phyloP scores from a whole-genome alignment of 2,329 filamentous ascomycete genomes.

The Mycosphaerella arachidis region DNA sequence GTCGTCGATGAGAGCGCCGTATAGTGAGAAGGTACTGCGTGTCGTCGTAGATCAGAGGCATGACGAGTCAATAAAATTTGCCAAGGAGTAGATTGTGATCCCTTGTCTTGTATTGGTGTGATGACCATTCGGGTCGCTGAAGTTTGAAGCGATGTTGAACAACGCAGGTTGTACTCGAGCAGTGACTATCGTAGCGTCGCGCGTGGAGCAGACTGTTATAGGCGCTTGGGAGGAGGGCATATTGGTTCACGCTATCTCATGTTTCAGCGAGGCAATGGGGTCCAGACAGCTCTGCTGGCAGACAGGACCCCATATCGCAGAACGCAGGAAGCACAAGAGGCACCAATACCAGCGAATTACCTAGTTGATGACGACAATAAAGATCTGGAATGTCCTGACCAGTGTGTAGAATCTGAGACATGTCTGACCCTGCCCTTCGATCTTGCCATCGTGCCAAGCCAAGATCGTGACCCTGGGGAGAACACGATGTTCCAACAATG shows the following conservation, averaged over 20 bases:
- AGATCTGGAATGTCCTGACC: not conserved
- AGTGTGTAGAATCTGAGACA: not conserved
- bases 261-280: not conserved
- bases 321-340: not conserved
- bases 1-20: not conserved
- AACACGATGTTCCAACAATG: too few relatives aligned
- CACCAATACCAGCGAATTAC: not conserved
- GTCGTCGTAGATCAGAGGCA: not conserved
- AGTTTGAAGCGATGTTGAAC: not conserved
- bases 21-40: not conserved
- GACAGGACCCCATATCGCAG: not conserved
- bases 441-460: not conserved
- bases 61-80: not conserved
- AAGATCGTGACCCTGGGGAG: not conserved
- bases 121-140: not conserved
- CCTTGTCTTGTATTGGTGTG: not conserved
- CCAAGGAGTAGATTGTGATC: not conserved
- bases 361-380: not conserved
- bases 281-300: not conserved
- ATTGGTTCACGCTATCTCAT: not conserved
- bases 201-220: not conserved
- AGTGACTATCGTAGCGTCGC: too few relatives aligned
- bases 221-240: not conserved
- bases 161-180: too few relatives aligned
- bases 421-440: not conserved